phyloP scores from a whole-genome alignment of 192 early-diverging fungal species.

The Thamnidium elegans region DNA sequence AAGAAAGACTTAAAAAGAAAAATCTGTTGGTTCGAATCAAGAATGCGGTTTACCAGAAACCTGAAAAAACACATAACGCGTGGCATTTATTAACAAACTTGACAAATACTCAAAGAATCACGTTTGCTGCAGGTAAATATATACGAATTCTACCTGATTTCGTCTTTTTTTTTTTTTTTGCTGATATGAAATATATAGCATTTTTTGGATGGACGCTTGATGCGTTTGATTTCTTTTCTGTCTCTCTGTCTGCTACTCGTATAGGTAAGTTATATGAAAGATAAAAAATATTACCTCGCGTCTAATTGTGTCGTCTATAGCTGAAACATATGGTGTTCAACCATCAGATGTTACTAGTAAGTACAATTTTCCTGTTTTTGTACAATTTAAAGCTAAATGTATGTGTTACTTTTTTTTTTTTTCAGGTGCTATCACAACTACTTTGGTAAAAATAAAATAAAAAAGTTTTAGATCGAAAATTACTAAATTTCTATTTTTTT shows the following conservation, averaged over 20 bases:
- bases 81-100: conserved; percentile 31
- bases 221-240: conserved; percentile 69
- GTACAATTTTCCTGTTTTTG: not conserved
- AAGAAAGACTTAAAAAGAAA: not conserved
- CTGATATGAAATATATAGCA: conserved; percentile 14
- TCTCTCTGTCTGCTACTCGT: conserved; percentile 53
- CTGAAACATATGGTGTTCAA: conserved; percentile 50
- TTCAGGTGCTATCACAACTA: conserved; percentile 59
- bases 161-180: not conserved
- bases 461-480: not conserved
- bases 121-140: conserved; percentile 34
- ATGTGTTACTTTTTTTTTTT: not conserved
- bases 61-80: conserved; percentile 25
- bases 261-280: conserved; percentile 28
- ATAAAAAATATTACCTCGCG: not conserved
- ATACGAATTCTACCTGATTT: too few species aligned
- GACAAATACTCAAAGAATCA: conserved; percentile 22
- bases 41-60: conserved; percentile 20
- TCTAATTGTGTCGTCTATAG: conserved; percentile 21
- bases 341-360: conserved; percentile 52
- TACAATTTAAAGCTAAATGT: not conserved
- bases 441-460: conserved; percentile 37
- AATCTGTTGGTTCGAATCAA: conserved; percentile 10
- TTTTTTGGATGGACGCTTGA: conserved; percentile 76
- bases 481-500: not conserved